These are phyloP conservation scores for Rhizopus microsporus DNA, from an alignment of 371 early-diverging fungal species.

Conservation along the genomic window DNA sequence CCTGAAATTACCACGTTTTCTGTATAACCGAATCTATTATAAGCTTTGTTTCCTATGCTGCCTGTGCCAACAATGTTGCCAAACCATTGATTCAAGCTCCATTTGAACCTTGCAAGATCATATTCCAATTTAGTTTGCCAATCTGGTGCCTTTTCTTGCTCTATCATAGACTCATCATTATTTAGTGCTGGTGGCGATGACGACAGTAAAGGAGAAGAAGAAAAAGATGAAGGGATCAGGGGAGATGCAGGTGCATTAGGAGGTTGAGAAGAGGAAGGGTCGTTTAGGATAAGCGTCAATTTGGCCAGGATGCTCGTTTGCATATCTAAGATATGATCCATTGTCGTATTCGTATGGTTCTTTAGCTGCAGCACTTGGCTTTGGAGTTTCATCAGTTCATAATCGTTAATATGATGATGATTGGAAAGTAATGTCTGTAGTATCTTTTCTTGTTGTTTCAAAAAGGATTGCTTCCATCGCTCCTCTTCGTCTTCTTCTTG, in stretches of 20 bases:
- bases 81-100: slow-evolving; percentile 26
- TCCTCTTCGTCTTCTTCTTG: slow-evolving; percentile 3
- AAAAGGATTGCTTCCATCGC: slow-evolving; percentile 12
- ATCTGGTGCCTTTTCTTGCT: slow-evolving; percentile 1
- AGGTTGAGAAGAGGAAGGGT: slow-evolving; percentile 3
- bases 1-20: slow-evolving; percentile 23
- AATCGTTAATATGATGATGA: slow-evolving; percentile 1
- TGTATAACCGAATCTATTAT: slow-evolving; percentile 21
- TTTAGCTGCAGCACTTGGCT: background rate
- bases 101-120: slow-evolving; percentile 13
- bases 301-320: background rate
- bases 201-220: too few relatives aligned
- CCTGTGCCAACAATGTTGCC: slow-evolving; percentile 25
- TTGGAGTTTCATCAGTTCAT: background rate
- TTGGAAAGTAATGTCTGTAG: slow-evolving; percentile 1
- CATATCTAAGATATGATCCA: slow-evolving; percentile 3
- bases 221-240: too few relatives aligned
- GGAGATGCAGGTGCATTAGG: background rate
- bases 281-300: background rate
- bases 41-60: slow-evolving; percentile 22
- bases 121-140: slow-evolving; percentile 27
- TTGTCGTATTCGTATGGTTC: background rate
- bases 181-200: too few relatives aligned
- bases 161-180: background rate
- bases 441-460: slow-evolving; percentile 11